phyloP scores from a whole-genome alignment of 2,329 filamentous ascomycete genomes.

The Penicillium paneum region DNA sequence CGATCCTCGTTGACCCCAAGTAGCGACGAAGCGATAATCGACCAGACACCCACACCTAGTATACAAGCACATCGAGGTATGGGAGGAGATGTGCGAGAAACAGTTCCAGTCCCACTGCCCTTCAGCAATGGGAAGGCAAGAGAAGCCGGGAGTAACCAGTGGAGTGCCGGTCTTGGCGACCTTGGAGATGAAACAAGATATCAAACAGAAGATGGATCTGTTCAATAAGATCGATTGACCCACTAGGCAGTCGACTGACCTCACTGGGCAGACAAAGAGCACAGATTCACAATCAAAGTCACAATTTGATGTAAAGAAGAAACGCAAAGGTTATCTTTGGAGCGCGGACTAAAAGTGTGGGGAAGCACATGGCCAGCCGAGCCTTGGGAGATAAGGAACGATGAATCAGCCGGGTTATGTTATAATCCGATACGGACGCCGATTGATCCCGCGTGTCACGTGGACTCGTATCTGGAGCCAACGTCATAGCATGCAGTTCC shows the following conservation, averaged over 20 bases:
- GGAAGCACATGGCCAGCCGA: slow-evolving; percentile 14
- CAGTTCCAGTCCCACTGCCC: slow-evolving; percentile 8
- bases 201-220: neutral
- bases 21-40: slow-evolving; percentile 37
- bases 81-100: slow-evolving; percentile 24
- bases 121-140: slow-evolving; percentile 13
- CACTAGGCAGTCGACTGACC: neutral
- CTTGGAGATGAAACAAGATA: neutral
- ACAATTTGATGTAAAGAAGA: slow-evolving; percentile 5
- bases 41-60: slow-evolving; percentile 35
- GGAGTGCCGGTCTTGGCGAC: slow-evolving; percentile 8
- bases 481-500: slow-evolving; percentile 11
- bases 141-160: neutral
- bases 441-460: slow-evolving; percentile 9
- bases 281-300: neutral
- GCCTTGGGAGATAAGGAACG: slow-evolving; percentile 13
- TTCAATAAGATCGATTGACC: neutral
- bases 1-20: slow-evolving; percentile 32
- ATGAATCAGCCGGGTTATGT: slow-evolving; percentile 20
- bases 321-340: slow-evolving; percentile 6
- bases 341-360: slow-evolving; percentile 22
- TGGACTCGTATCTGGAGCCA: neutral
- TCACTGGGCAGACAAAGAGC: neutral
- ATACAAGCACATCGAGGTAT: slow-evolving; percentile 36
- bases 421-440: slow-evolving; percentile 1